Base-by-base conservation (phyloP, 2,329 filamentous ascomycete genomes). In the Colletotrichum sp. region DNA sequence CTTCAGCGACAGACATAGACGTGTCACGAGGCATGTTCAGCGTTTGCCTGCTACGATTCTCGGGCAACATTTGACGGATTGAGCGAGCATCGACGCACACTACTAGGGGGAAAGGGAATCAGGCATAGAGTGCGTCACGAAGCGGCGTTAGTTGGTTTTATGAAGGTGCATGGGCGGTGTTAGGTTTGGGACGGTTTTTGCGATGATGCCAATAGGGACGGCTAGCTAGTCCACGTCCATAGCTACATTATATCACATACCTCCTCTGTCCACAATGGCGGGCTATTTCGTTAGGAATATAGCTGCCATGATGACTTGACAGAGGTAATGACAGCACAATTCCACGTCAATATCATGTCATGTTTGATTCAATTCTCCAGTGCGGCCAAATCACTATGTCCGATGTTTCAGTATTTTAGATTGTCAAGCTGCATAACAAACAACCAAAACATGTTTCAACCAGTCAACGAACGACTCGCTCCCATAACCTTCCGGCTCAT, bases 181-280 rank as follows among this genome's bases (percentile, higher is more conserved):
- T 76, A 55, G 64, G 71, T 55, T 72, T 66, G 68, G 76, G 72
- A 77, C 68, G 65, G 65, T 76, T 76, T 72, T 76, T 59, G 73
- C 76, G 72, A 76, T 72, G 72, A 76, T 69, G 75, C 71, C 75
- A 71, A 71, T 8, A 67, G 34, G 74, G 71, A 66, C 75, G 72
- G 75, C 76, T 76, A 76, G 74, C 74, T 74, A 76, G 74, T 74
- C 70, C 70, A 74, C 64, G 74, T 65, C 74, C 59, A 74, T 76
- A 73, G 74, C 71, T 74, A 74, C 59, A 69, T 52, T 28, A 76
- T 69, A 72, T 73, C 70, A 69, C 34, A 69, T 65, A 32, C 60
- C 28, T 60, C 32, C 57, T 55, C 70, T 65, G 73, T 76, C 34
- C 10, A 65, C 49, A 64, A 34, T 70, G 68, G 55, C 39, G 39